Percentiles rank a stretch among this genome's conserved stretches.
Conservation (phyloP, 1,284 basidiomycete genomes). For the Cryptococcus sp. region DNA sequence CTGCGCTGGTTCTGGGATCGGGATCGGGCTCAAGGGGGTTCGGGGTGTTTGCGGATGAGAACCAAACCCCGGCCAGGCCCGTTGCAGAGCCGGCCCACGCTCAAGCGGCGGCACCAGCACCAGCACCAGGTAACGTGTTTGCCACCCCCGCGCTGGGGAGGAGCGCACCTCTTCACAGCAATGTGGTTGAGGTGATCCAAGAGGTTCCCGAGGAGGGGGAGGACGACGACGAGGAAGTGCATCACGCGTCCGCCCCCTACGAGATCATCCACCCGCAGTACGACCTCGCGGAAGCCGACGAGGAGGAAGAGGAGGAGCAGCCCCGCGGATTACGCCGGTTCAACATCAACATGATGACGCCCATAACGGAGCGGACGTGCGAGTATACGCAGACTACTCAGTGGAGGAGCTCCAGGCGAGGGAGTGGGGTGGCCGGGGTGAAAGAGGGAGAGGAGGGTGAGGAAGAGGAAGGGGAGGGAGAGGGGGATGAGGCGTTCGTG, state of each 20-base stretch:
- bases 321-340: slow-evolving; percentile 62
- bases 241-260: background rate
- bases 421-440: background rate
- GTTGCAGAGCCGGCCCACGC: no score
- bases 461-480: slow-evolving; percentile 14
- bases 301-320: slow-evolving; percentile 23
- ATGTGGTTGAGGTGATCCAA: slow-evolving; percentile 8
- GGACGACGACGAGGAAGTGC: slow-evolving; percentile 4
- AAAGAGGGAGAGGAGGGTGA: background rate
- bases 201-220: slow-evolving; percentile 12
- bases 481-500: slow-evolving; percentile 28
- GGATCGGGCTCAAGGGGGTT: slow-evolving; percentile 33
- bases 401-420: background rate
- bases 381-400: slow-evolving; percentile 63
- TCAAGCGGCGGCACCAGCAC: slow-evolving; percentile 14
- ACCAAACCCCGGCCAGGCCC: slow-evolving; percentile 20
- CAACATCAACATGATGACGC: slow-evolving; percentile 78
- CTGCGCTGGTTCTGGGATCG: no score
- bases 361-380: slow-evolving; percentile 86
- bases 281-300: slow-evolving; percentile 6
- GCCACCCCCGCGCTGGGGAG: slow-evolving; percentile 29
- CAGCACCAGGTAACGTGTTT: slow-evolving; percentile 22
- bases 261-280: background rate
- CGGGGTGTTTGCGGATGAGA: slow-evolving; percentile 37
- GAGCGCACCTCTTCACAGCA: slow-evolving; percentile 8